Percentiles rank a stretch among this genome's conserved stretches.
These are phyloP conservation scores for Aspergillus olivimuriae DNA, from an alignment of 495 filamentous ascomycete species.

Conservation along the genomic window DNA sequence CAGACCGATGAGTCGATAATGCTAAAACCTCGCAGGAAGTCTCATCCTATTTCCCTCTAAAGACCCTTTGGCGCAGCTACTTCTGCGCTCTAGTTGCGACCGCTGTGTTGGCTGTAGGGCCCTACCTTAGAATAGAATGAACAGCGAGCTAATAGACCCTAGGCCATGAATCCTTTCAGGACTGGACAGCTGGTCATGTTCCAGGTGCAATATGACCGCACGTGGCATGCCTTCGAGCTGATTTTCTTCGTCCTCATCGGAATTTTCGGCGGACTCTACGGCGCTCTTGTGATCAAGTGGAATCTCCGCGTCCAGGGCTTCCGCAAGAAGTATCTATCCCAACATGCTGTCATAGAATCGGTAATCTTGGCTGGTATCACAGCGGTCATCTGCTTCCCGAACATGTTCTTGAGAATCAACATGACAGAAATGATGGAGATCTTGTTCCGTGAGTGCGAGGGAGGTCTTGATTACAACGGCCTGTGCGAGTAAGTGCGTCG, in stretches of 20 bases:
- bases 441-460: slow-evolving; percentile 91
- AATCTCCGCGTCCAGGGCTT: slow-evolving; percentile 88
- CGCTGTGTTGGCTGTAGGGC: slow-evolving; percentile 67
- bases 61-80: slow-evolving; percentile 97
- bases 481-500: slow-evolving; percentile 66
- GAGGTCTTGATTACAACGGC: slow-evolving; percentile 82
- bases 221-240: slow-evolving; percentile 96
- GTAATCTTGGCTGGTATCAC: slow-evolving; percentile 76
- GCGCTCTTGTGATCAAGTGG: slow-evolving; percentile 98
- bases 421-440: slow-evolving; percentile 99
- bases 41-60: slow-evolving; percentile 95
- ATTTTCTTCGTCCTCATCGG: slow-evolving; percentile 90
- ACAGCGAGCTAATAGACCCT: slow-evolving; percentile 2
- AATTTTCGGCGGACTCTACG: slow-evolving; percentile 90
- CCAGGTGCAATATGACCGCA: slow-evolving; percentile 90
- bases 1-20: not conserved
- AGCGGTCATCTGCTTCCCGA: slow-evolving; percentile 89
- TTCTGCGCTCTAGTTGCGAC: slow-evolving; percentile 97
- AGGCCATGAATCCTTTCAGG: slow-evolving; percentile 92
- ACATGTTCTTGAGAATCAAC: slow-evolving; percentile 92
- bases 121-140: too few relatives aligned
- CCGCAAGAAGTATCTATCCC: slow-evolving; percentile 84
- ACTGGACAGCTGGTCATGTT: slow-evolving; percentile 99
- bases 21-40: slow-evolving; percentile 58
- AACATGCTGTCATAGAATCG: slow-evolving; percentile 84